Conservation (phyloP, 2,329 filamentous ascomycete species). For the Fusarium phyllophilum region DNA sequence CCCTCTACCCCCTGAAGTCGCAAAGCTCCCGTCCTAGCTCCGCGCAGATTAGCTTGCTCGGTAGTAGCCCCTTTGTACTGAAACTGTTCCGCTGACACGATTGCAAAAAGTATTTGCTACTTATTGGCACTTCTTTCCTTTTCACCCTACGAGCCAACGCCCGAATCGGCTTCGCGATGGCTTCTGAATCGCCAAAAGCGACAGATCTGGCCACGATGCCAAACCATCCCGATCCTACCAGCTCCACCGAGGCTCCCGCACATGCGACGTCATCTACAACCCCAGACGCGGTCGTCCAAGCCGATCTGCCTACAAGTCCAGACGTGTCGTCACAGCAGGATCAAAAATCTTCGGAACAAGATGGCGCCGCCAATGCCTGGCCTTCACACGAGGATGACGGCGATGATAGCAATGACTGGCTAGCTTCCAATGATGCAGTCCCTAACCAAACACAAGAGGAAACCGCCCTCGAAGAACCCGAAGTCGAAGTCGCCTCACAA, state of each 20-base stretch:
- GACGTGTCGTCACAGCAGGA: constrained; percentile 25
- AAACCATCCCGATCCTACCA: constrained; percentile 42
- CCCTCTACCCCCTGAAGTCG: constrained; percentile 37
- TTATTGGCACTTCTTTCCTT: constrained; percentile 27
- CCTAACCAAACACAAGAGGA: constrained; percentile 20
- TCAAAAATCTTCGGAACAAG: neutral
- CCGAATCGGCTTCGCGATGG: constrained; percentile 48
- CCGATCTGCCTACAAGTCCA: constrained; percentile 10
- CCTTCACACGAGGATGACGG: constrained; percentile 42
- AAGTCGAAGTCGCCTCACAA: constrained; percentile 23
- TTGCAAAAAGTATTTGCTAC: constrained; percentile 35
- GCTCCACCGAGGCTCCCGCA: constrained; percentile 29
- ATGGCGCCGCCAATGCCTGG: constrained; percentile 28
- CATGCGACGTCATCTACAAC: constrained; percentile 39
- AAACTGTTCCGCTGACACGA: constrained; percentile 40
- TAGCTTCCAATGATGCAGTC: constrained; percentile 36
- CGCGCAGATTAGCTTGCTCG: constrained; percentile 38
- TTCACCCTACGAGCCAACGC: constrained; percentile 22
- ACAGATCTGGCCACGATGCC: constrained; percentile 56
- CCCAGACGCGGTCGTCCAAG: constrained; percentile 16
- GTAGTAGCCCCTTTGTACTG: constrained; percentile 39
- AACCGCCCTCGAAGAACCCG: constrained; percentile 18
- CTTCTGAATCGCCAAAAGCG: constrained; percentile 49
- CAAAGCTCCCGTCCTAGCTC: constrained; percentile 32
- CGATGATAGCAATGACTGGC: constrained; percentile 39